phyloP scores from a whole-genome alignment of 202 grass and related monocot genomes.

The Schoenoplectus tabernaemontani region DNA sequence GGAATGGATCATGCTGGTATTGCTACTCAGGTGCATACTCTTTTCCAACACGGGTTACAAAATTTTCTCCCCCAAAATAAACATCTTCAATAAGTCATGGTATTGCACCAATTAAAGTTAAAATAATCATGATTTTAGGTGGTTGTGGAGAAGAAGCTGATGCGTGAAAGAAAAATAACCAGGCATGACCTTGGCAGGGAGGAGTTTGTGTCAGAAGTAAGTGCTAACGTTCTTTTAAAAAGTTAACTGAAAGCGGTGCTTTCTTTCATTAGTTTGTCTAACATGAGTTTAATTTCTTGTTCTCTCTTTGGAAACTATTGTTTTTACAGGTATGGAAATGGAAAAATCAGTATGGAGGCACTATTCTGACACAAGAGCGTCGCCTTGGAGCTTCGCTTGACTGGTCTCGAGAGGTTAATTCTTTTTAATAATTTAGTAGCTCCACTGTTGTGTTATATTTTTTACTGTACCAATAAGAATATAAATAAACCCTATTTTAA shows the following conservation, averaged over 20 bases:
- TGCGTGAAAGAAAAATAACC: constrained; percentile 76
- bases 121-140: constrained; percentile 38
- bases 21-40: constrained; percentile 47
- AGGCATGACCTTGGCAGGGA: constrained; percentile 84
- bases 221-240: constrained; percentile 10
- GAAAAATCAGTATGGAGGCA: constrained; percentile 83
- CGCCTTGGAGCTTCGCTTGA: constrained; percentile 89
- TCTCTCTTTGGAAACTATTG: constrained; percentile 24
- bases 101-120: background rate
- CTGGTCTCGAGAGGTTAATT: constrained; percentile 80
- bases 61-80: background rate
- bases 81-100: background rate
- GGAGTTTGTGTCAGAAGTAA: constrained; percentile 70
- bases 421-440: background rate
- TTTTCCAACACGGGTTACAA: background rate
- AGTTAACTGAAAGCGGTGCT: background rate
- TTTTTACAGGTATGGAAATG: constrained; percentile 79
- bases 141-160: constrained; percentile 95
- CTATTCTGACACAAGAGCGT: constrained; percentile 78
- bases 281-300: constrained; percentile 9
- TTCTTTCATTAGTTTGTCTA: constrained; percentile 4
- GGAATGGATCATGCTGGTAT: constrained; percentile 77
- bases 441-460: background rate
- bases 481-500: constrained; percentile 24
- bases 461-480: background rate